Base-by-base conservation (phyloP, 371 early-diverging fungal genomes). In the Mucor saturninus region DNA sequence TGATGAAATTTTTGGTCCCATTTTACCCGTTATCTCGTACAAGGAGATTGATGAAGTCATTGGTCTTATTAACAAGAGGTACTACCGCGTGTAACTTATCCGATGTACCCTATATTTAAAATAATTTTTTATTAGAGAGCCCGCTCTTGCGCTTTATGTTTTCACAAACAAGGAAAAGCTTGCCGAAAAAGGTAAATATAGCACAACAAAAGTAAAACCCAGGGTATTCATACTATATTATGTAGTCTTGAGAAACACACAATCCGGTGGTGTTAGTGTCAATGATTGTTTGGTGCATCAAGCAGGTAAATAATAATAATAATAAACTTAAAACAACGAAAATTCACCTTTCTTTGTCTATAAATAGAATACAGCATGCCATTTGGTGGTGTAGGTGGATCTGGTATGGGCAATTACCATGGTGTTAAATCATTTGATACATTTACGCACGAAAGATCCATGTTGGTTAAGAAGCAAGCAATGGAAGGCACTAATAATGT, bases 341-440 rank as follows among this genome's bases (percentile, higher is more conserved):
- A 15, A 15, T 37, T 28, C 11, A 42, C 42, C 10, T 42, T 42
- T 13, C 42, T 9, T 8, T 8, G 8, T 8, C 29, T 48, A 43
- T 53, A 29, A 21, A 49, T 65, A 70, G 90, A 87, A 60, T 72
- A 80, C 38, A 59, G 69, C 32, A 62, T 93, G n/a, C 98, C 97
- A 35, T 97, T 97, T 74, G 97, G 97, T 62, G 98, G 98, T n/a
- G 85, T 90, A 8, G 98, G 98, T 3, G 64, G 74, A 5, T 93
- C 94, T 11, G 98, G 98, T 15, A 85, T 91, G 74, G 98, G 98
- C 50, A 69, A 68, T 11, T 97, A 96, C 74, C 93, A 92, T 59
- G 97, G 97, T 38, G 78, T 80, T 50, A 71, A 75, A 60, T 90
- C 93, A 4, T 93, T 95, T 62, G 73, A 88, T 9, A 74, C 84